phyloP scores from a whole-genome alignment of 169 alveolate genomes.

The Sarcocystis neurona region DNA sequence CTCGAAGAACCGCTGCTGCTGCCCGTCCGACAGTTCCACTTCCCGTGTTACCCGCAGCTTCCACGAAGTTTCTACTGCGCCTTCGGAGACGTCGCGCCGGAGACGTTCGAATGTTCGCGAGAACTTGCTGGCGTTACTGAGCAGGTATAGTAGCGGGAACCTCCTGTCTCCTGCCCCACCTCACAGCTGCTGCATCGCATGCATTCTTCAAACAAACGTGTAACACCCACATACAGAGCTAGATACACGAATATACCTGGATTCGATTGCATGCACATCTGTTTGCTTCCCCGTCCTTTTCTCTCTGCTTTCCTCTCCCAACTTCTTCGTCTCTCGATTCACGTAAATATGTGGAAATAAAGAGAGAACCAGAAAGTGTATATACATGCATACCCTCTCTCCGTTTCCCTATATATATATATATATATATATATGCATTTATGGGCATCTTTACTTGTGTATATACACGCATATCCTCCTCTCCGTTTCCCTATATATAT shows the following conservation, averaged over 20 bases:
- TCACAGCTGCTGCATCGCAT: too few species aligned
- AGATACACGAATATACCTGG: too few species aligned
- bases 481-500: too few species aligned
- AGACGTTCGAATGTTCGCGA: conserved; percentile 26
- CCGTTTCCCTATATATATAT: background rate
- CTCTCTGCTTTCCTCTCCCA: too few species aligned
- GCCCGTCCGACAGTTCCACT: conserved; percentile 34
- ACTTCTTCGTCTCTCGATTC: too few species aligned
- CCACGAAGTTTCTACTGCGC: background rate
- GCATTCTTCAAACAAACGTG: too few species aligned
- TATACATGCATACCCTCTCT: background rate
- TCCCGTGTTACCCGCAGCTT: conserved; percentile 4
- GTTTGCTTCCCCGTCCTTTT: too few species aligned
- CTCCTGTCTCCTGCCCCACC: too few species aligned
- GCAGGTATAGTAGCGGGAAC: background rate
- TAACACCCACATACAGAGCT: too few species aligned
- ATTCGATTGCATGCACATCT: too few species aligned
- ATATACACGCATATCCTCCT: background rate
- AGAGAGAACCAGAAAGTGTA: too few species aligned
- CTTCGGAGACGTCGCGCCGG: conserved; percentile 33
- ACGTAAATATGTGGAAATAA: background rate
- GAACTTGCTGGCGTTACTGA: conserved; percentile 36
- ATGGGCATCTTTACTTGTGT: background rate
- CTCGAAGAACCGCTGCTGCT: conserved; percentile 35
- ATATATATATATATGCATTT: background rate